Percentiles rank a stretch among this genome's conserved stretches.
Conservation (phyloP, 1,139 yeast genomes). For the Schwanniomyces etchellsii region DNA sequence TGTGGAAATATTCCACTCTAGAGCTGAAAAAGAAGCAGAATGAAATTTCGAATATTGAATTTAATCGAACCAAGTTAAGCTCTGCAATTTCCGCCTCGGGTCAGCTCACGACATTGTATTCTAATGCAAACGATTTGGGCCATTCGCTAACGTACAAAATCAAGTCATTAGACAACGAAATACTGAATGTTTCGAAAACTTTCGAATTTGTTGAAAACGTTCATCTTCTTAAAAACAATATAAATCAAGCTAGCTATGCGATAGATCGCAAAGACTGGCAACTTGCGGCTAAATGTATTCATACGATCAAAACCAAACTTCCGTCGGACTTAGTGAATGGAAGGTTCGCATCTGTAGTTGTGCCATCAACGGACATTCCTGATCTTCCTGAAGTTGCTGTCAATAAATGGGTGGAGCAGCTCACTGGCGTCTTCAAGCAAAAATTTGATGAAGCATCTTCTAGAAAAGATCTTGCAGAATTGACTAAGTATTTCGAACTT, state of each 20-base stretch:
- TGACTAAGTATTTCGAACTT: conserved; percentile 76
- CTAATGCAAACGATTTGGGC: conserved; percentile 63
- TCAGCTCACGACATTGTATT: conserved; percentile 45
- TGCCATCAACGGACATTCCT: conserved; percentile 90
- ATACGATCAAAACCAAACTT: conserved; percentile 42
- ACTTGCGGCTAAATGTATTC: conserved; percentile 61
- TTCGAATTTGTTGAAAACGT: conserved; percentile 62
- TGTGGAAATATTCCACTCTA: conserved; percentile 19
- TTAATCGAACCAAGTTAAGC: conserved; percentile 32
- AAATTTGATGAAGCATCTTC: conserved; percentile 71
- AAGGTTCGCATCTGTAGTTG: conserved; percentile 72
- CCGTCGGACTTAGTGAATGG: conserved; percentile 54
- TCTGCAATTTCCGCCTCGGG: conserved; percentile 34
- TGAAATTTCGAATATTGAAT: conserved; percentile 32
- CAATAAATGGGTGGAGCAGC: conserved; percentile 50
- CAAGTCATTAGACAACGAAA: conserved; percentile 65
- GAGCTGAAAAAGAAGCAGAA: conserved; percentile 30
- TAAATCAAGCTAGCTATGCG: conserved; percentile 64
- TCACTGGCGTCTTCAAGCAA: conserved; percentile 51
- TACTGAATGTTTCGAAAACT: conserved; percentile 60
- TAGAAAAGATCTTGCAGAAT: conserved; percentile 55
- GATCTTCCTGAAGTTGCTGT: conserved; percentile 64
- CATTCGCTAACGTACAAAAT: conserved; percentile 64
- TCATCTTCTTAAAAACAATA: conserved; percentile 55
- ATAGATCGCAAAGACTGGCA: conserved; percentile 67